These are phyloP conservation scores for Neurospora sp. DNA, from an alignment of 495 filamentous ascomycete species.

Conservation along the genomic window DNA sequence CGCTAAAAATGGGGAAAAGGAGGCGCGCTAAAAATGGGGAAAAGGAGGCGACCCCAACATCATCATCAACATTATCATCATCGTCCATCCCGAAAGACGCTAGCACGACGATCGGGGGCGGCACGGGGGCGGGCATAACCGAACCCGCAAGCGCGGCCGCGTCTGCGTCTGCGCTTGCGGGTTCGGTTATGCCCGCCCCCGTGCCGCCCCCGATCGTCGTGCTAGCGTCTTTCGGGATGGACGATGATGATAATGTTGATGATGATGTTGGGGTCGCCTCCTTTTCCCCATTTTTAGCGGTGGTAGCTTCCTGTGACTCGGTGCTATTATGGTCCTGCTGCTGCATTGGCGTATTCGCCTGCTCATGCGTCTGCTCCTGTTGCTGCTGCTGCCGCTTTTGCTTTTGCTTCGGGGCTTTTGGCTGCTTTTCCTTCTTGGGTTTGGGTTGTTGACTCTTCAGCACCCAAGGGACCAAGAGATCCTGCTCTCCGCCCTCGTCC, in stretches of 20 bases:
- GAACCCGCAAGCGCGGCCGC: no score
- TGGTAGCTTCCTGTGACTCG: slow-evolving; percentile 1
- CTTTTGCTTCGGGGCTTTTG: slow-evolving; percentile 3
- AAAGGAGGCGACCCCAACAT: slow-evolving; percentile 3
- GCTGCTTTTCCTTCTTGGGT: slow-evolving; percentile 11
- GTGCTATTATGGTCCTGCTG: not conserved
- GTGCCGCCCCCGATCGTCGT: not conserved
- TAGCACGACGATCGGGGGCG: not conserved
- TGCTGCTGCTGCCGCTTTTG: slow-evolving; percentile 2
- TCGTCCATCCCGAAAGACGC: slow-evolving; percentile 1
- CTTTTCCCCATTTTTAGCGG: slow-evolving; percentile 14
- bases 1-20: no score
- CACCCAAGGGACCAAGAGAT: slow-evolving; percentile 96
- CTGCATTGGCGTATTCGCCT: not conserved
- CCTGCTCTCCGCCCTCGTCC: slow-evolving; percentile 78
- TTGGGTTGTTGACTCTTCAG: slow-evolving; percentile 33
- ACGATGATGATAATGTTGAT: not conserved
- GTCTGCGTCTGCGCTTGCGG: no score
- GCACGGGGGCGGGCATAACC: no score
- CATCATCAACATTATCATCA: not conserved
- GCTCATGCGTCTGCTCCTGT: slow-evolving; percentile 1
- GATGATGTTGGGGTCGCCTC: slow-evolving; percentile 1
- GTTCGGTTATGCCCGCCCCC: no score
- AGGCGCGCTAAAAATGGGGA: slow-evolving; percentile 15
- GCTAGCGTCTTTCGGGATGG: not conserved